Conservation (phyloP, 805 yeast species). For the Metschnikowia borealis region DNA sequence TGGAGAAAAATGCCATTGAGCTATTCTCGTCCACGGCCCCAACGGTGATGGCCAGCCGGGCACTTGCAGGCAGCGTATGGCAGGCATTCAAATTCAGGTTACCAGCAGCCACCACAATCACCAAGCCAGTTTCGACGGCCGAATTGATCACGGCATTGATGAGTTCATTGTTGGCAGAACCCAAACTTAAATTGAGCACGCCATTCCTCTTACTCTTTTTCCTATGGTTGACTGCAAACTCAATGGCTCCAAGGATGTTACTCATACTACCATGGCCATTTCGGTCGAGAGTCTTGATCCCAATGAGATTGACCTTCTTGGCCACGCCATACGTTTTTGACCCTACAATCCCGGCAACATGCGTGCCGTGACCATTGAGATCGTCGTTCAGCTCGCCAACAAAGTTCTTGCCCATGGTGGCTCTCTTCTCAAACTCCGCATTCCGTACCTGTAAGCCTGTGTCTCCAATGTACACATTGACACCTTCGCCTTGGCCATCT, state of each 20-base stretch:
- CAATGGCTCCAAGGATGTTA: constrained; percentile 61
- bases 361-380: constrained; percentile 55
- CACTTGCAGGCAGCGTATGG: constrained; percentile 80
- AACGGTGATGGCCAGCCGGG: constrained; percentile 66
- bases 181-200: constrained; percentile 78
- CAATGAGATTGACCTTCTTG: constrained; percentile 41
- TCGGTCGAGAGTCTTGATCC: constrained; percentile 67
- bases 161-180: constrained; percentile 63
- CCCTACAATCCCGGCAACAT: constrained; percentile 52
- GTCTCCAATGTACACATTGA: constrained; percentile 19
- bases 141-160: constrained; percentile 74
- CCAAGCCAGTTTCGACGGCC: constrained; percentile 67
- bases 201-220: constrained; percentile 34
- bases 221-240: constrained; percentile 62
- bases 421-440: constrained; percentile 14
- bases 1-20: constrained; percentile 71
- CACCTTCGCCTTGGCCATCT: constrained; percentile 40
- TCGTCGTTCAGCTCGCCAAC: constrained; percentile 26
- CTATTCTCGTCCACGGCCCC: constrained; percentile 81
- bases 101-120: constrained; percentile 83
- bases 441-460: constrained; percentile 13
- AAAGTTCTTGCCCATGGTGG: constrained; percentile 13
- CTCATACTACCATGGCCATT: constrained; percentile 70
- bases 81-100: constrained; percentile 79
- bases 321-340: constrained; percentile 51